Evolutionary conservation across 1,284 basidiomycete species (phyloP), one percentile per base, ranked within the genome.

Genomic region (Phylloboletellus chloephorus): DNA sequence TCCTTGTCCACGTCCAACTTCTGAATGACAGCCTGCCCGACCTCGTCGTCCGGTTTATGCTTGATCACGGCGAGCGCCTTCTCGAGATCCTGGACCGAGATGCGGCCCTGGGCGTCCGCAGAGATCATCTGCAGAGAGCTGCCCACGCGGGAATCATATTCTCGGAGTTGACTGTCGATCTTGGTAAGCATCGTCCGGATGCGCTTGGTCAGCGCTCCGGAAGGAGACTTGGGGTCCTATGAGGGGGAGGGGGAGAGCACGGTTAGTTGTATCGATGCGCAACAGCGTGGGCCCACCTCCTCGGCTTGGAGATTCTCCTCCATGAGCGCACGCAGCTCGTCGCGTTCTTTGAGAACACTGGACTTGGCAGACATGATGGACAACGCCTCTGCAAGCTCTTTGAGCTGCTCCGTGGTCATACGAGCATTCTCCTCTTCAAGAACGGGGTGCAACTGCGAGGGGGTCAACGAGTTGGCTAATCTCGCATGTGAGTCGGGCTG

Each of bases 1-100:
- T 98, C 95, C 66, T 91, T 82, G 67, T 98, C 95, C 4, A 90
- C 87, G 61, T 98, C 96, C 52, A 98, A 71, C 68, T 98, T 98
- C 59, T 93, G 82, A 44, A 95, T 82, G 29, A 98, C 79, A 36
- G 79, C 81, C 50, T 89, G 82, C 15, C 91, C 85, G n/a, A 90
- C 81, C 48, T 93, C 88, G 45, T 95, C 90, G 41, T 91, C 83
- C 3, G 94, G 95, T 53, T 74, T 79, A 67, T 98, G 96, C 68
- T 90, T 90, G 72, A 98, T 98, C 37, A 95, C 88, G 39, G 82
- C 79, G 44, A 98, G 71, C 12, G 94, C 94, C 56, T 89, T 90
- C 63, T 89, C 79, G 42, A 99, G 68, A 63, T 99, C 95, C 51
- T 80, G 76, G 4, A 94, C 81, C 10, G 89, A 86, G 58, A 99